phyloP scores from a whole-genome alignment of 768 basidiomycete species.

The Fomitopsis pulvina region DNA sequence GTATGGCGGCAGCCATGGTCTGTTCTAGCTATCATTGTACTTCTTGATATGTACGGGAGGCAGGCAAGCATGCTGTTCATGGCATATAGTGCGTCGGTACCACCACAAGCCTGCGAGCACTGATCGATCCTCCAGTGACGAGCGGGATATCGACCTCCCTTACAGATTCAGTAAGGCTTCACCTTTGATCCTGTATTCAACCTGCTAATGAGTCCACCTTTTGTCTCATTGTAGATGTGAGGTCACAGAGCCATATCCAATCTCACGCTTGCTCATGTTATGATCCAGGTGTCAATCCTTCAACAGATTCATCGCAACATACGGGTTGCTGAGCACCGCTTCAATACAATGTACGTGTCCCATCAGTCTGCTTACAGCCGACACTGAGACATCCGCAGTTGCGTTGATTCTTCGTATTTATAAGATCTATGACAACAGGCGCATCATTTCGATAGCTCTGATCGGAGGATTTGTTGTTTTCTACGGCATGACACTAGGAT shows the following conservation, averaged over 20 bases:
- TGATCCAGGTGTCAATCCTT: neutral
- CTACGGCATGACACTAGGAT: neutral
- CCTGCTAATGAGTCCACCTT: neutral
- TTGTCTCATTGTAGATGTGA: neutral
- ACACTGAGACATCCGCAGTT: neutral
- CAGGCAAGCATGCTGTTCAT: conserved; percentile 1
- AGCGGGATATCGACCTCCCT: neutral
- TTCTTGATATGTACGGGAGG: conserved; percentile 1
- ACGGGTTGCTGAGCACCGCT: neutral
- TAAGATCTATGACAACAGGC: neutral
- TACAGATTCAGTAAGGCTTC: neutral
- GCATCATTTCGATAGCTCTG: neutral
- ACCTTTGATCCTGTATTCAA: neutral
- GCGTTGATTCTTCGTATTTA: neutral
- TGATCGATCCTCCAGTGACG: neutral
- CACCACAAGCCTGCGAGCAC: neutral
- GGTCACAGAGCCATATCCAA: neutral
- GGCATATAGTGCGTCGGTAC: conserved; percentile 1
- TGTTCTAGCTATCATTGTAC: neutral
- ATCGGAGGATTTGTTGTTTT: neutral
- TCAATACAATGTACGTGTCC: neutral
- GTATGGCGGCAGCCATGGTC: conserved; percentile 2
- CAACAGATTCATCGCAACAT: neutral
- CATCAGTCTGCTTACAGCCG: neutral
- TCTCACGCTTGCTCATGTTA: neutral